phyloP scores from a whole-genome alignment of 805 yeast genomes.

The Candida ortonii region DNA sequence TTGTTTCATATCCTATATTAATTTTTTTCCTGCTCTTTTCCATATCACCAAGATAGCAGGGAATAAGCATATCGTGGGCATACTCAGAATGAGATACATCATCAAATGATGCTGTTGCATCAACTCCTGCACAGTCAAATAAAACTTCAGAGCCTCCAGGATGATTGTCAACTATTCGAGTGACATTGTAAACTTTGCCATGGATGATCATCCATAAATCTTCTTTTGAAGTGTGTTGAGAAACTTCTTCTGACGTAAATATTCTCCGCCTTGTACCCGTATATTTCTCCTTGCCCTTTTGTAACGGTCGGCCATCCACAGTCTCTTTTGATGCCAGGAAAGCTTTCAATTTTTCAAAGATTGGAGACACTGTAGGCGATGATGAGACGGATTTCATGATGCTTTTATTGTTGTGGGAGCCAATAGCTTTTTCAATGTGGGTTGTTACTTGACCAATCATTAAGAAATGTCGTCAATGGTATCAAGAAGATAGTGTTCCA shows the following conservation, averaged over 20 bases:
- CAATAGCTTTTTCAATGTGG: too few species aligned
- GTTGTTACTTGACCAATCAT: too few species aligned
- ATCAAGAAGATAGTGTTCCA: too few species aligned
- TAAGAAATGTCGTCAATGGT: too few species aligned
- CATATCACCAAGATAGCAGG: constrained; percentile 77
- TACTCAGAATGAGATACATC: constrained; percentile 76
- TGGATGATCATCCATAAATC: constrained; percentile 73
- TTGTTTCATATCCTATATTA: constrained; percentile 3
- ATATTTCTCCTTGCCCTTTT: background rate
- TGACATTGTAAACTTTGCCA: constrained; percentile 65
- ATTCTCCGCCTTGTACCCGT: constrained; percentile 3
- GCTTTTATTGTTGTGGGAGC: too few species aligned
- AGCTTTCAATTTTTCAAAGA: too few species aligned
- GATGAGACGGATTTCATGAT: too few species aligned
- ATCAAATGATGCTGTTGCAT: constrained; percentile 65
- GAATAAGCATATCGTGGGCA: constrained; percentile 84
- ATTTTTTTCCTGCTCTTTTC: constrained; percentile 31
- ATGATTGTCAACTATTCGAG: constrained; percentile 55
- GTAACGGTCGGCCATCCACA: too few species aligned
- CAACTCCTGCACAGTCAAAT: constrained; percentile 75
- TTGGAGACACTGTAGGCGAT: too few species aligned
- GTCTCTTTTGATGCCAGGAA: too few species aligned
- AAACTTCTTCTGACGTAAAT: constrained; percentile 39
- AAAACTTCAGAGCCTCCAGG: constrained; percentile 88
- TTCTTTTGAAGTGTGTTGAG: constrained; percentile 43